Percentiles rank a stretch among this genome's conserved stretches.
phyloP scores from a whole-genome alignment of 805 yeast genomes.

The Nakazawaea populi region DNA sequence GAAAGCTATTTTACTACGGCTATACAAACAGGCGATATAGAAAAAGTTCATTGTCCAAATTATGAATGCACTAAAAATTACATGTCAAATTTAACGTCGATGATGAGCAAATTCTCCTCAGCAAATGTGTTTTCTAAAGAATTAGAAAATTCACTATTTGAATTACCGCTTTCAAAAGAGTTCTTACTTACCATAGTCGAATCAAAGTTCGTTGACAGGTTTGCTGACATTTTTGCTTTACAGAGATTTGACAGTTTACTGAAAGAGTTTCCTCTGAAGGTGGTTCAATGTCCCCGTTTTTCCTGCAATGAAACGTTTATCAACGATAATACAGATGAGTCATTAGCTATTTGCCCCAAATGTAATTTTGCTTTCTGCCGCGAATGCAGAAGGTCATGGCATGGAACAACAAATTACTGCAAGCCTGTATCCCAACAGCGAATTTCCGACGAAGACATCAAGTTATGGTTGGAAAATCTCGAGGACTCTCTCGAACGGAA shows the following conservation, averaged over 20 bases:
- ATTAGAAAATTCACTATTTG: conserved; percentile 33
- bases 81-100: not conserved
- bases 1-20: conserved; percentile 32
- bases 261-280: conserved; percentile 39
- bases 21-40: conserved; percentile 43
- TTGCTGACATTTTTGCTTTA: conserved; percentile 28
- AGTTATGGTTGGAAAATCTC: conserved; percentile 26
- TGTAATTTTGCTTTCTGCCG: conserved; percentile 53
- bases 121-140: conserved; percentile 19
- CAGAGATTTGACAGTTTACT: conserved; percentile 37
- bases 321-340: conserved; percentile 38
- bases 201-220: conserved; percentile 28
- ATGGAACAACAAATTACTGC: conserved; percentile 46
- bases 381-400: conserved; percentile 56
- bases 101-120: conserved; percentile 1
- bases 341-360: conserved; percentile 39
- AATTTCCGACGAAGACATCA: conserved; percentile 31
- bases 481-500: conserved; percentile 26
- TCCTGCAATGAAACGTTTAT: conserved; percentile 41
- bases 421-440: conserved; percentile 26
- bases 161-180: conserved; percentile 30
- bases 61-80: conserved; percentile 35
- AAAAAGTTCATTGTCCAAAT: conserved; percentile 53
- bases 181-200: conserved; percentile 27
- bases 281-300: conserved; percentile 44